phyloP scores from a whole-genome alignment of 805 yeast genomes.

The Yamadazyma insecticola region DNA sequence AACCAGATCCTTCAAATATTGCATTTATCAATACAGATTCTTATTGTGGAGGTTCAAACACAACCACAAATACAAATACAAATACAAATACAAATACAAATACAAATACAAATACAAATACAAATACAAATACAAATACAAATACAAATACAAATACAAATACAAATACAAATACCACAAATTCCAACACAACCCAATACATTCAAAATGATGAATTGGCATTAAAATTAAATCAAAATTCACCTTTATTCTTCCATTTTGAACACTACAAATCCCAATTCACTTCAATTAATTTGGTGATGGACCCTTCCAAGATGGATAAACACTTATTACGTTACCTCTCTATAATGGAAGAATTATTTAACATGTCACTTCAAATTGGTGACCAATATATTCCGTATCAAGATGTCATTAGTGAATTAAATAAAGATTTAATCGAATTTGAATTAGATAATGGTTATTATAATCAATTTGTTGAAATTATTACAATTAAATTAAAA shows the following conservation, averaged over 20 bases:
- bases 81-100: conserved; percentile 20
- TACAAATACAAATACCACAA: conserved; percentile 12
- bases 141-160: conserved; percentile 19
- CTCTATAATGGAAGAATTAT: conserved; percentile 59
- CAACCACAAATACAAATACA: conserved; percentile 23
- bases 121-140: conserved; percentile 32
- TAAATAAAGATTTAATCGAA: conserved; percentile 71
- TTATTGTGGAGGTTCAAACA: conserved; percentile 53
- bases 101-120: too few relatives aligned
- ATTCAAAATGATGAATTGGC: conserved; percentile 29
- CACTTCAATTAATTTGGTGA: conserved; percentile 57
- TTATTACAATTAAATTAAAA: conserved; percentile 56
- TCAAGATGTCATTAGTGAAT: conserved; percentile 69
- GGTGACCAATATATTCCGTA: conserved; percentile 54
- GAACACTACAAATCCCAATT: conserved; percentile 81
- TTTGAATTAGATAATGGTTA: conserved; percentile 53
- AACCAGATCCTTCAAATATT: conserved; percentile 73
- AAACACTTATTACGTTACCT: conserved; percentile 57
- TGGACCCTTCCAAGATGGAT: conserved; percentile 53
- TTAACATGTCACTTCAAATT: conserved; percentile 64
- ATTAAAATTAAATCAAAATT: too few relatives aligned
- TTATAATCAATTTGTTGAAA: conserved; percentile 60
- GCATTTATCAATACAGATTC: conserved; percentile 66
- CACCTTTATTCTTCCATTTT: conserved; percentile 70
- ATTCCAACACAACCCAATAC: too few relatives aligned